A percentile compares a stretch with the other conserved stretches of the same genome.
phyloP scores from a whole-genome alignment of 106 monocot genomes.

The Allium cepa region DNA sequence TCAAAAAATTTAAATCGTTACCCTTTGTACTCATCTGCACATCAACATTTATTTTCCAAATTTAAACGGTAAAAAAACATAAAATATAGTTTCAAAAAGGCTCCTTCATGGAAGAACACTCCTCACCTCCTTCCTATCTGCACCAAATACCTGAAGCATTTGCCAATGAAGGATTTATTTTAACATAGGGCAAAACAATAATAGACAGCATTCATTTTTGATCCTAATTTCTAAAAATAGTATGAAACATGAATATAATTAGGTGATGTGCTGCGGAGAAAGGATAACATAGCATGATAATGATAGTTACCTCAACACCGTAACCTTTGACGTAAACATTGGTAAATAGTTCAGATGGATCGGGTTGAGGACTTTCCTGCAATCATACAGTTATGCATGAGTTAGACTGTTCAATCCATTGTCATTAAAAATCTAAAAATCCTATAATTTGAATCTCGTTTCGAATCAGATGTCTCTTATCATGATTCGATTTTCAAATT shows the following conservation, averaged over 20 bases:
- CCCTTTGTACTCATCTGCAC: not conserved
- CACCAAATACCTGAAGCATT: slow-evolving; percentile 61
- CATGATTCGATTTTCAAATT: no score
- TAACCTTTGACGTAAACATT: slow-evolving; percentile 67
- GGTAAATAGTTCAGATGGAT: slow-evolving; percentile 61
- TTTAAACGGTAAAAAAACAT: not conserved
- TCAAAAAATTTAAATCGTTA: no score
- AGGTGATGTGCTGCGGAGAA: no score
- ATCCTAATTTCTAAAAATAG: no score
- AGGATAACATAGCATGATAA: no score
- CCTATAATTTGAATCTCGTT: no score
- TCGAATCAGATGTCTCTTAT: no score
- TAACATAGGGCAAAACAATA: not conserved
- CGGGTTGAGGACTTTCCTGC: slow-evolving; percentile 65
- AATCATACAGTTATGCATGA: no score
- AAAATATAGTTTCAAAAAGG: not conserved
- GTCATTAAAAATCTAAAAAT: no score
- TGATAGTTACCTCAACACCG: slow-evolving; percentile 42
- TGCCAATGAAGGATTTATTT: not conserved
- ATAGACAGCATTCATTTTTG: no score
- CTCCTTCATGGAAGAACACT: slow-evolving; percentile 55
- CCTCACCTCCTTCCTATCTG: slow-evolving; percentile 84
- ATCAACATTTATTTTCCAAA: not conserved
- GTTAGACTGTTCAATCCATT: no score
- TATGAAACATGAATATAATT: no score